Evolutionary conservation across 116 monocot species (phyloP), one percentile per base, ranked within the genome.

Genomic region (Iris pallida): DNA sequence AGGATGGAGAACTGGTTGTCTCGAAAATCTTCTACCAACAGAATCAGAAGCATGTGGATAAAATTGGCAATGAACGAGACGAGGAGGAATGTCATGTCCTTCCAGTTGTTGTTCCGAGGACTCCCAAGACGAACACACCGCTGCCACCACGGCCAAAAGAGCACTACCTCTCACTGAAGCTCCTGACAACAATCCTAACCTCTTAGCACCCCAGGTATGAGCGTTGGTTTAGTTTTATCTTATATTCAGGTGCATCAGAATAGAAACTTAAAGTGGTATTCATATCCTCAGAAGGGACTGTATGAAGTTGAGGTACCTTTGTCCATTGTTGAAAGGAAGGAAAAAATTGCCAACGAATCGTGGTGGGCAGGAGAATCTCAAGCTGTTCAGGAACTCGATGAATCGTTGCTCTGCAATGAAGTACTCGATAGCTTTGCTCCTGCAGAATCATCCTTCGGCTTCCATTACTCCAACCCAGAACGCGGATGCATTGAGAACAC

Each of bases 1-100:
- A 77, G 59, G 83, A 94, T 10, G 85, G 94, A 13, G 82, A 90
- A 61, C 44, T 85, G 19, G 94, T 94, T 19, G 94, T 94, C 52
- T 90, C 90, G 16, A 94, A 90, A 57, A 64, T 89, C 61, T 82
- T 82, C 59, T 89, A 68, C 55, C 89, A 93, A 68, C 66, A 69
- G 42, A 13, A 56, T 30, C 30, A 30, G 9, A 80, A 71, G 45
- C 75, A 61, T 16, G 65, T 16, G 1, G 84, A 80, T 57, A 81
- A 74, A 30, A 69, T 16, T 74, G 83, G 77, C 30, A 14, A 13
- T 7, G 77, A 75, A 18, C 44, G 14, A 19, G 57, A 46, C 16
- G 49, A 58, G 7, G 68, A 76, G 42, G 76, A 79, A 62, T 15
- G 45, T 42, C 69, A 70, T 42, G 14, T 53, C 9, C 52, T 42